These are phyloP conservation scores for Sugiyamaella qingdaonensis DNA, from an alignment of 805 yeast species.

Conservation along the genomic window DNA sequence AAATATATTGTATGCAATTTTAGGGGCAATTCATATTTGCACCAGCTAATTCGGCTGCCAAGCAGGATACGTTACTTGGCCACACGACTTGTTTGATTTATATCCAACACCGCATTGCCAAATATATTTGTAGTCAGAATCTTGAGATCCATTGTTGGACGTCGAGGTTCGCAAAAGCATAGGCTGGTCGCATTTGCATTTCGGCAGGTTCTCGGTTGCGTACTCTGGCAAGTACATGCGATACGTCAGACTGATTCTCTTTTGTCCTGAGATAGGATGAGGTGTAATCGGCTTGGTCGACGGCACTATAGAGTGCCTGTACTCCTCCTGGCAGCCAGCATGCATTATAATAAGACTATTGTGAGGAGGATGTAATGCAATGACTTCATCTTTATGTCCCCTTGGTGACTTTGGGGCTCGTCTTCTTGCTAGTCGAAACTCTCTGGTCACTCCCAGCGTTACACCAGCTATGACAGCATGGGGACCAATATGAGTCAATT, in stretches of 20 bases:
- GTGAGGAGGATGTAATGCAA: constrained; percentile 62
- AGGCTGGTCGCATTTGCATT: constrained; percentile 41
- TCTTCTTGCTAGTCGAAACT: constrained; percentile 49
- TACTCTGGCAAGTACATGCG: constrained; percentile 47
- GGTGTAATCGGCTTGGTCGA: constrained; percentile 36
- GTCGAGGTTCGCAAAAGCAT: constrained; percentile 58
- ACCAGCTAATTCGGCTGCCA: not conserved
- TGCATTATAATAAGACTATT: constrained; percentile 69
- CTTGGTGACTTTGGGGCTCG: constrained; percentile 12
- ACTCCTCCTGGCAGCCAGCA: constrained; percentile 75
- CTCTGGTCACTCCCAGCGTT: constrained; percentile 66
- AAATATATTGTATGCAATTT: too few species aligned
- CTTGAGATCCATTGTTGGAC: constrained; percentile 30
- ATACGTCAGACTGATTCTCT: constrained; percentile 62
- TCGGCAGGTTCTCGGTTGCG: constrained; percentile 34
- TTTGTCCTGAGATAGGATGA: constrained; percentile 47
- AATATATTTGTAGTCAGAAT: constrained; percentile 51
- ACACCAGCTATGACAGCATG: constrained; percentile 62
- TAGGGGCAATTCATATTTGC: too few species aligned
- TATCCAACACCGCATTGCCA: constrained; percentile 57
- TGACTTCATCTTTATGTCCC: constrained; percentile 30
- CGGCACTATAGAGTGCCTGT: constrained; percentile 59
- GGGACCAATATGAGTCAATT: constrained; percentile 69
- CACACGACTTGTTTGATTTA: constrained; percentile 24
- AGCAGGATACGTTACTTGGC: constrained; percentile 15